Base-by-base conservation (phyloP, 345 rosid genomes). In the Tarenaya hassleriana region DNA sequence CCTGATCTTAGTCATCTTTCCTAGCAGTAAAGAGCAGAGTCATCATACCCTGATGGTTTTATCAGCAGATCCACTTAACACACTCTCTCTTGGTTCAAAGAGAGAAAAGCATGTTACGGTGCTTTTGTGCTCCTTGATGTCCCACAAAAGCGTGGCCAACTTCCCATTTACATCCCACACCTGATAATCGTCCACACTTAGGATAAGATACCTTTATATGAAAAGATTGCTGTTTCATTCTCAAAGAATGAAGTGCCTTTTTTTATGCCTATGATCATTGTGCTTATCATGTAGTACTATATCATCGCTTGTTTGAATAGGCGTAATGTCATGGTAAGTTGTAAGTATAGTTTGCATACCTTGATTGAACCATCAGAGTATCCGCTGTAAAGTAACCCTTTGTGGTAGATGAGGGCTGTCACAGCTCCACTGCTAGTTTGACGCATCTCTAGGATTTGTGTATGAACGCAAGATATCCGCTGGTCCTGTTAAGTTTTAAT, bases 401-500 rank as follows among this genome's bases (percentile, higher is more conserved):
- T 86, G 72, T 80, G 84, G 73, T 80, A 90, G 39, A 84, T 78
- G 10, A 90, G 91, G 10, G 97, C 81, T 59, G 82, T 80, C 49
- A 90, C 95, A 15, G 94, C 80, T 70, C 89, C 97, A 56, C 84
- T 77, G 31, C 54, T 34, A 62, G 60, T 64, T 45, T 77, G 74
- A 35, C 74, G 73, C 38, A 73, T 75, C 76, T 90, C 97, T 60
- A 84, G 48, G 66, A 76, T 74, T 86, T 86, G 96, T 35, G 94
- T 84, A 68, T 90, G 95, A 35, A 90, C 94, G 42, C 97, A 84
- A 41, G 95, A 90, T 43, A 86, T 86, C 41, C 95, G 84, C 83
- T 90, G 95, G 53, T 70, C 67, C 73, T 66, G 5, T 61, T 52
- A 40, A 2, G 58, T 16, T 45, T 16, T 54, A 13, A 15, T 18